Base-by-base conservation (phyloP, 2,329 filamentous ascomycete genomes). In the Trichoderma aggressivum region DNA sequence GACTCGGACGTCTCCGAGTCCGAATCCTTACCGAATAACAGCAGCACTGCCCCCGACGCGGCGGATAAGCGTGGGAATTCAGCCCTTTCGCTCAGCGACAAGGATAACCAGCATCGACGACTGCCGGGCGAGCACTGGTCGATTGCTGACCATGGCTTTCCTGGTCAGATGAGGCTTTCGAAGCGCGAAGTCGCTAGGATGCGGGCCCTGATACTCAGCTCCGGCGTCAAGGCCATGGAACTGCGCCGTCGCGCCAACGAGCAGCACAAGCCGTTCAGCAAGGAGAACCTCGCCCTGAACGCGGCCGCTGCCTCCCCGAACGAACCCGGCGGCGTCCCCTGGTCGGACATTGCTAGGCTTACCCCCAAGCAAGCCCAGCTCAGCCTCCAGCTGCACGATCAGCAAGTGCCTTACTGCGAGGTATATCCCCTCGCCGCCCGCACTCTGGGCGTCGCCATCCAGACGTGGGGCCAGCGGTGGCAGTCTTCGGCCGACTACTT, bases 191-290 rank as follows among this genome's bases (percentile, higher is more conserved):
- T 97, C 67, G 92, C 92, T 18, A 90, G 94, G n/a, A 86, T 94
- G 3, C 88, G 90, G 71, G 88, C 93, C 0, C 85, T 97, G 10
- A 88, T 97, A 53, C 84, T 97, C 26, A 92, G 91, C 73, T 93
- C 94, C 0, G 94, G 94, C n/a, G 90, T 98, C 77, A 97, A 97
- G 81, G 94, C 95, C 0, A 90, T 90, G 76, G 93, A 96, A 77
- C 92, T 98, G 69, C 86, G 86, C 32, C 87, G 90, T 5, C 88
- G 91, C 60, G 90, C 91, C 5, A 82, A 90, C 58, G 84, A 85
- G 43, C 78, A 80, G 11, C 81, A 80, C 62, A 78, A 81, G 21
- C 79, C 84, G 0, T 80, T 82, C 32, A 67, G 71, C 67, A 71
- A 74, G 2, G 74, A 75, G 7, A 72, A 71, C 58, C 67, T 75